phyloP scores from a whole-genome alignment of 2,329 filamentous ascomycete genomes.

The Stachybotrys chartarum region DNA sequence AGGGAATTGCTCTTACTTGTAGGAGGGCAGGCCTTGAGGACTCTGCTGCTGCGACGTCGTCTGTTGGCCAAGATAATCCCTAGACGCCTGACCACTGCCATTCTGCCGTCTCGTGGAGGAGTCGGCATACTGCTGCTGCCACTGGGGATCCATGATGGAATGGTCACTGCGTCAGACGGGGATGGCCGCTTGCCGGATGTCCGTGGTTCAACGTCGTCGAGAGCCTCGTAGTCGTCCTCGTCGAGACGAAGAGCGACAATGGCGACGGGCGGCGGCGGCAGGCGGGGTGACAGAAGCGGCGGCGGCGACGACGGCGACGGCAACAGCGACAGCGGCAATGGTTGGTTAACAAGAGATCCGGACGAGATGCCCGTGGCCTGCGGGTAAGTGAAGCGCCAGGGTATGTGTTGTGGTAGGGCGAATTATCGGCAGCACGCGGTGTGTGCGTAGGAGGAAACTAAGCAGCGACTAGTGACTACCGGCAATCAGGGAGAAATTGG shows the following conservation, averaged over 20 bases:
- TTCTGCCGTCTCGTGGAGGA: slow-evolving; percentile 59
- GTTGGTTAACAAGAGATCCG: background rate
- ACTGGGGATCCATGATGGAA: slow-evolving; percentile 44
- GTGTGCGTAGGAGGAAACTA: background rate
- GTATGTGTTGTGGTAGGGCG: background rate
- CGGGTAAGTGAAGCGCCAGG: background rate
- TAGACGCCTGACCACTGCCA: slow-evolving; percentile 37
- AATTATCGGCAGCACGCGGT: background rate
- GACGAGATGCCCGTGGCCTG: background rate
- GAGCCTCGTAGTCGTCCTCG: background rate
- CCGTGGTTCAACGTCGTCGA: background rate
- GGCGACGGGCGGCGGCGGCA: background rate
- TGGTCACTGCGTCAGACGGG: background rate
- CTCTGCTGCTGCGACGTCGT: slow-evolving; percentile 27
- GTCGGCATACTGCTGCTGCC: slow-evolving; percentile 64
- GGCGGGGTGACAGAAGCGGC: background rate
- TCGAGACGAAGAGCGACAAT: background rate
- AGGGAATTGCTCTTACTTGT: slow-evolving; percentile 64
- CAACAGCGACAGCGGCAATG: background rate
- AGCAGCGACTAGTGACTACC: background rate
- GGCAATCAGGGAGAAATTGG: slow-evolving; percentile 5
- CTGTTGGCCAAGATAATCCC: slow-evolving; percentile 36
- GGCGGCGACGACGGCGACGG: background rate
- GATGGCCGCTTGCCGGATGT: background rate
- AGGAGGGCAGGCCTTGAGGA: slow-evolving; percentile 41